Base-by-base conservation (phyloP, 495 filamentous ascomycete species). In the Rostrohypoxylon terebratum region DNA sequence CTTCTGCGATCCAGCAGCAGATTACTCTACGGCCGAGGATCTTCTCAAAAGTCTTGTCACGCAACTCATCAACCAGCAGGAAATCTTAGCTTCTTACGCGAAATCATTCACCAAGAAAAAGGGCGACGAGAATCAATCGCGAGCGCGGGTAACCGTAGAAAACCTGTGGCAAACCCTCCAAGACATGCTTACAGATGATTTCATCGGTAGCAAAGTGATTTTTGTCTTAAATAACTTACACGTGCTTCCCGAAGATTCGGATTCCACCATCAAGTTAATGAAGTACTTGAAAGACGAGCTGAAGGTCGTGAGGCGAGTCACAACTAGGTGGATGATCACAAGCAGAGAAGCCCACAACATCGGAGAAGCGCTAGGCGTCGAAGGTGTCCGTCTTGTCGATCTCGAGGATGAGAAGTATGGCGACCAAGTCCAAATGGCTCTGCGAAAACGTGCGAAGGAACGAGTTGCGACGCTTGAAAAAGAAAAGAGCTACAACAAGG, bases 221-320 rank as follows among this genome's bases (percentile, higher is more conserved):
- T 78, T 82, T 45, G 72, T 83, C 2, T 61, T 83, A 28, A 78
- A 80, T 62, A 82, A 82, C 55, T 50, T 83, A 1, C 80, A 83
- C 60, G 66, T 59, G 0, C 76, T 81, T 13, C 76, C 76, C 11
- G 77, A 79, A 58, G 75, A 80, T n/a, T 76, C 68, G 13, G 80
- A 80, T 53, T 77, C 75, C 11, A 83, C 81, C 7, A 77, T 73
- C 16, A 79, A 79, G 25, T 66, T 83, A 23, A 71, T 78, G 73
- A 74, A 70, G 5, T 77, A 63, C 44, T 54, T 81, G 23, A 65
- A 70, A 18, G 47, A 67, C 21, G 79, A 77, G 34, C 53, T 77
- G 3, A 61, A 70, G 31, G 73, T 75, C 38, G 33, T 50, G 48
- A 71, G 70, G 28, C 60, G 72, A 4, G 75, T 73, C 25, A 50